A percentile compares a stretch with the other conserved stretches of the same genome.
Evolutionary conservation across 208 protist species (phyloP).

Genomic region (Wallacemonas sp.): DNA sequence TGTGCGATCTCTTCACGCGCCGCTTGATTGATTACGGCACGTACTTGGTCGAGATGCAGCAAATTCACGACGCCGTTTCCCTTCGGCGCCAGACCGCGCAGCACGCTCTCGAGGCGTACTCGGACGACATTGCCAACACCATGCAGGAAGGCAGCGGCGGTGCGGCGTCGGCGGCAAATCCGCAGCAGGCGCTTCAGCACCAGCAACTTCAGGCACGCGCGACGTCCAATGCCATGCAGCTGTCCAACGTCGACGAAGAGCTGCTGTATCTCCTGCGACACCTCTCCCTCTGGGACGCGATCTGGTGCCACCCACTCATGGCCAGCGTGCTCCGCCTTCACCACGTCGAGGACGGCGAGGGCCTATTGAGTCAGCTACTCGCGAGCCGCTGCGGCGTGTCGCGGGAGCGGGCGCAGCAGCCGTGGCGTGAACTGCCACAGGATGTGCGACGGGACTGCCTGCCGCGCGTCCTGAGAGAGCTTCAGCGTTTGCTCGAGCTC

Average conservation of each 20-base stretch:
- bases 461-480: constrained; percentile 56
- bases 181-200: too few species aligned
- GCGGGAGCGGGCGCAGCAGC: constrained; percentile 58
- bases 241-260: constrained; percentile 74
- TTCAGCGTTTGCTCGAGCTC: constrained; percentile 52
- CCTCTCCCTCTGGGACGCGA: constrained; percentile 76
- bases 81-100: constrained; percentile 39
- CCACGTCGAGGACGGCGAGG: constrained; percentile 76
- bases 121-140: constrained; percentile 43
- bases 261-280: constrained; percentile 83
- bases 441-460: constrained; percentile 55
- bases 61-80: constrained; percentile 78
- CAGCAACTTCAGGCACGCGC: constrained; percentile 16
- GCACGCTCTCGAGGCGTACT: constrained; percentile 39
- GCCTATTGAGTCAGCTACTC: constrained; percentile 74
- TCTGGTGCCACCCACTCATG: constrained; percentile 77
- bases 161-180: too few species aligned
- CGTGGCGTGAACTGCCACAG: constrained; percentile 73
- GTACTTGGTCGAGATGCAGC: constrained; percentile 82
- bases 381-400: constrained; percentile 85
- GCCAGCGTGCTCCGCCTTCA: constrained; percentile 77
- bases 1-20: constrained; percentile 76
- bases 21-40: constrained; percentile 80
- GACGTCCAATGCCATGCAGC: constrained; percentile 45
- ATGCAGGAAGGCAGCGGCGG: constrained; percentile 6